Base-by-base conservation (phyloP, 495 filamentous ascomycete genomes). In the Aspergillus leporis region DNA sequence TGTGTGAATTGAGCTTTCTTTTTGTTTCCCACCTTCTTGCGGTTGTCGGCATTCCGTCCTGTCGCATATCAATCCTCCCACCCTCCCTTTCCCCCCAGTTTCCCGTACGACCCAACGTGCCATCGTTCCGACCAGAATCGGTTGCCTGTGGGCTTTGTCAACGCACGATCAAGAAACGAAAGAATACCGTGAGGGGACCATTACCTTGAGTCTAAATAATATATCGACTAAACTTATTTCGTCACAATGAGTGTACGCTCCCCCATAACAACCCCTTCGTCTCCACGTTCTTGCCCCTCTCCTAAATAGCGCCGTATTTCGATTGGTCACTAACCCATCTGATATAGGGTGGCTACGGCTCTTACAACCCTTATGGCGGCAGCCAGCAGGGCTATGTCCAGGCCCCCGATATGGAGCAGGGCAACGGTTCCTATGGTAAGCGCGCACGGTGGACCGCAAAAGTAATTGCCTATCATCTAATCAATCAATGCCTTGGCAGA, bases 331-430 rank as follows among this genome's bases (percentile, higher is more conserved):
- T 61, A 38, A 61, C 36, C 22, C 10, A 3, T 18, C n/a, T 36
- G 14, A 14, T 31, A 25, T 31, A 63, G 61, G 76, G 76, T 60
- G 81, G 79, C 70, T 85, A 87, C 72, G 85, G 85, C 74, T 77
- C 84, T 60, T 79, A 79, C 64, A 86, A 88, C 69, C 84, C 86
- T 5, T 90, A 88, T 63, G 73, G 68, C 61, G 78, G 57, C 25
- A 28, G 25, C 60, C 58, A 72, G 60, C 62, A 72, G 46, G 66
- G 71, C 64, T 81, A 83, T 56, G 74, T 74, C 23, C 80, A 78
- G 57, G 73, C 76, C 46, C 73, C 74, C 67, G 62, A 70, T 66
- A 69, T 68, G 31, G 68, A 71, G 56, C 66, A 69, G 40, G 76
- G 76, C 55, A 73, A 73, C 45, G 71, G 71, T 14, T 65, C 62